Evolutionary conservation across 2,329 filamentous ascomycete species (phyloP).

Genomic region (Alternaria sp.): DNA sequence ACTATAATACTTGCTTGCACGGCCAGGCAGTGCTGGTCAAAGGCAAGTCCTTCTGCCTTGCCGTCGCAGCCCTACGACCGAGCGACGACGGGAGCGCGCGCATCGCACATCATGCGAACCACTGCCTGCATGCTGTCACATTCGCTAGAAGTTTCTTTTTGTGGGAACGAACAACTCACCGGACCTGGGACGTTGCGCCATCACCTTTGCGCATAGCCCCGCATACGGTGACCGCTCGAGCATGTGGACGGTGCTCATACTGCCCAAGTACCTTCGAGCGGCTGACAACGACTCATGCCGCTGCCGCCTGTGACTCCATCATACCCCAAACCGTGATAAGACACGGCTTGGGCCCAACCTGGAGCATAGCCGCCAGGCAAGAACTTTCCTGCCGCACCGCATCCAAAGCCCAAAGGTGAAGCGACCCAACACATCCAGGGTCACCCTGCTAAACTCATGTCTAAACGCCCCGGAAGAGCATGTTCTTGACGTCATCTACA

Average conservation of each 20-base stretch:
- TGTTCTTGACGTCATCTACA: constrained; percentile 3
- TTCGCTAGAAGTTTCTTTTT: constrained; percentile 17
- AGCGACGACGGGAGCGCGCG: constrained; percentile 14
- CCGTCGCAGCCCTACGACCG: constrained; percentile 18
- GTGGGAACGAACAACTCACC: constrained; percentile 20
- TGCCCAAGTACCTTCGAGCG: constrained; percentile 7
- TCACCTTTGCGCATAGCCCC: constrained; percentile 25
- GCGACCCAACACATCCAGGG: constrained; percentile 9
- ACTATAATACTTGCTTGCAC: constrained; percentile 9
- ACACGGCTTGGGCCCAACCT: not conserved
- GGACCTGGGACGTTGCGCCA: constrained; percentile 25
- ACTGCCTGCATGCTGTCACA: constrained; percentile 20
- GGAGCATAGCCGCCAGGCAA: not conserved
- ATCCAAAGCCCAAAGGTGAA: constrained; percentile 11
- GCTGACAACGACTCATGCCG: constrained; percentile 25
- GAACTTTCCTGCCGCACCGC: constrained; percentile 1
- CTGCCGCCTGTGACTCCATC: constrained; percentile 20
- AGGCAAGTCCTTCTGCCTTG: constrained; percentile 15
- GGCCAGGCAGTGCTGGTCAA: constrained; percentile 10
- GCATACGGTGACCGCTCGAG: constrained; percentile 23
- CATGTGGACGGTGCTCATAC: constrained; percentile 20
- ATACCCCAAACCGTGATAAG: not conserved
- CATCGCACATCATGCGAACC: constrained; percentile 27
- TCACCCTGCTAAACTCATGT: constrained; percentile 5
- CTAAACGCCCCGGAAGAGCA: not conserved